These are phyloP conservation scores for Aquilaria yunnanensis DNA, from an alignment of 345 rosid species.

Conservation along the genomic window DNA sequence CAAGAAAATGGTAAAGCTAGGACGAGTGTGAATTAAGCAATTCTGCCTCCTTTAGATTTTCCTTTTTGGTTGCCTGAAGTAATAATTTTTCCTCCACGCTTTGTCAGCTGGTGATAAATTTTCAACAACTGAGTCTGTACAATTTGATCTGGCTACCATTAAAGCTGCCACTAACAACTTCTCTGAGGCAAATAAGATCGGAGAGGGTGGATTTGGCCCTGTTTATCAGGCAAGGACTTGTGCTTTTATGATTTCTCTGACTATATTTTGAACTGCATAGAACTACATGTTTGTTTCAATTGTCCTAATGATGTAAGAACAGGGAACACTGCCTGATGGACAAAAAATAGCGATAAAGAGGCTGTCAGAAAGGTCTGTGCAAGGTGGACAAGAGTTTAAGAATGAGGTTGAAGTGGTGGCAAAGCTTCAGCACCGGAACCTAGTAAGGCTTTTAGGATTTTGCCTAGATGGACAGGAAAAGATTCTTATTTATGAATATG, in stretches of 20 bases:
- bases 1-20: background rate
- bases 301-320: background rate
- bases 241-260: too few species aligned
- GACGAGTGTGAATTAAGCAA: background rate
- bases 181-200: slow-evolving; percentile 11
- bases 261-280: background rate
- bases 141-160: slow-evolving; percentile 13
- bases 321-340: slow-evolving; percentile 8
- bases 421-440: slow-evolving; percentile 22
- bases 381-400: slow-evolving; percentile 20
- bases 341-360: slow-evolving; percentile 11
- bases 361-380: slow-evolving; percentile 16
- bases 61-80: background rate
- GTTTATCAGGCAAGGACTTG: slow-evolving; percentile 6
- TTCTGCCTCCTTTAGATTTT: too few species aligned
- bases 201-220: slow-evolving; percentile 19
- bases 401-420: slow-evolving; percentile 19
- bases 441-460: slow-evolving; percentile 20
- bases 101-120: slow-evolving; percentile 1
- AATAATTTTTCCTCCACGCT: background rate
- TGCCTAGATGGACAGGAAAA: slow-evolving; percentile 18
- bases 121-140: slow-evolving; percentile 1
- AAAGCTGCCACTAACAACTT: slow-evolving; percentile 11
- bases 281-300: background rate
- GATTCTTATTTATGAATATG: slow-evolving; percentile 18